Evolutionary conservation across 2,329 filamentous ascomycete species (phyloP), one percentile per base, ranked within the genome.

Genomic region (Aspergillus pseudotamarii): DNA sequence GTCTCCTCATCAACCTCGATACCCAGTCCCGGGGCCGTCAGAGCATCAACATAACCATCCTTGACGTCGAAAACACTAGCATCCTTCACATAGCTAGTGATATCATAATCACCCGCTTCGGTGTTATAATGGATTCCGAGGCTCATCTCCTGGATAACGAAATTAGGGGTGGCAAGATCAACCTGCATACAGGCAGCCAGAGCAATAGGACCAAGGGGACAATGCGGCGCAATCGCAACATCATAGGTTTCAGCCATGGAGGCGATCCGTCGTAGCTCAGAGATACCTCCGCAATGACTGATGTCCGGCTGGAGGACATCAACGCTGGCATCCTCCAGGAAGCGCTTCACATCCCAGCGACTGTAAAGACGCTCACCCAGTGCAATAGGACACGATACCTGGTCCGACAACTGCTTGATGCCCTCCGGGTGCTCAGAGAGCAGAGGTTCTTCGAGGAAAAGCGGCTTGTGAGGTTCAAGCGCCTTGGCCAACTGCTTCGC

Each of bases 381-480:
- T 0, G 90, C 91, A 58, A 93, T 91, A 0, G 90, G 90, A 5
- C 84, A 84, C 0, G 82, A 85, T 0, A 87, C 89, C 26, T 83
- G 79, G 43, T 82, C 77, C 0, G 84, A 81, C 4, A 91, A 79
- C 51, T 86, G 83, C 68, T 87, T 89, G 71, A 92, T 88, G 0
- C 83, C 88, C 59, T 88, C 88, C 0, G 84, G 80, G 62, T 93
- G 88, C 71, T 93, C 91, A 0, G 86, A 89, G 0, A 93, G 82
- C 2, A 92, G 78, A 0, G 90, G 90, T 68, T 93, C 90, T 72
- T 93, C 91, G 50, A 93, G 88, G 73, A 93, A 93, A n/a, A 93
- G 79, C 0, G 90, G 91, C 1, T 82, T 82, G 67, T 91, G 84
- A 0, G 89, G 89, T 65, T 90, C 89, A 0, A 93, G 82, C 0